Evolutionary conservation across 129 eudicot species (phyloP).

Genomic region (Lactuca sativa): DNA sequence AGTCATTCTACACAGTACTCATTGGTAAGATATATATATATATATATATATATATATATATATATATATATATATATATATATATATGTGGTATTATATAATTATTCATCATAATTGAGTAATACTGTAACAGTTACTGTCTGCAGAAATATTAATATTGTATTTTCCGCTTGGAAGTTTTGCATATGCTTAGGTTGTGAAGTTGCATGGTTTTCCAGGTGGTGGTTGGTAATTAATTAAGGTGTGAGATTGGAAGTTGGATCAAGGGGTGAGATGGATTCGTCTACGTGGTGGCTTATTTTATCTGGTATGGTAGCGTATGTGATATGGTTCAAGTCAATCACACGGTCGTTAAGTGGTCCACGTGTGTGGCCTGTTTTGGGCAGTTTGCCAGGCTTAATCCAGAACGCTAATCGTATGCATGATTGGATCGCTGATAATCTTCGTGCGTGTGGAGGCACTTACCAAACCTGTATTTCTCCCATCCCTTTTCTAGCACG

Average conservation of each 20-base stretch:
- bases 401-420: slow-evolving; percentile 51
- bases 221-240: slow-evolving; percentile 17
- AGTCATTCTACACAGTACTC: slow-evolving; percentile 20
- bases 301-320: slow-evolving; percentile 36
- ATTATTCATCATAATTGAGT: not conserved
- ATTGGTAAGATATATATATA: no score
- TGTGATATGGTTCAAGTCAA: slow-evolving; percentile 50
- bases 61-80: no score
- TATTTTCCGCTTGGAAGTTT: not conserved
- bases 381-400: slow-evolving; percentile 65
- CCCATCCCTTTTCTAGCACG: slow-evolving; percentile 60
- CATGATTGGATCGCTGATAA: slow-evolving; percentile 78
- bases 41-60: no score
- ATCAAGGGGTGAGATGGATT: slow-evolving; percentile 37
- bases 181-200: not conserved
- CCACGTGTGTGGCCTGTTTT: slow-evolving; percentile 69
- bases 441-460: slow-evolving; percentile 62
- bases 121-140: not conserved
- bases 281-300: slow-evolving; percentile 40
- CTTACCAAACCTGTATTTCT: slow-evolving; percentile 62
- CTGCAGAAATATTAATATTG: not conserved
- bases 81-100: no score
- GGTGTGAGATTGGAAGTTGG: not conserved
- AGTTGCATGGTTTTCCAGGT: slow-evolving; percentile 33
- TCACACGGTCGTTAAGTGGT: slow-evolving; percentile 47